Evolutionary conservation across 306 rosid genomes (phyloP).

Genomic region (apple (Malus domestica)): DNA sequence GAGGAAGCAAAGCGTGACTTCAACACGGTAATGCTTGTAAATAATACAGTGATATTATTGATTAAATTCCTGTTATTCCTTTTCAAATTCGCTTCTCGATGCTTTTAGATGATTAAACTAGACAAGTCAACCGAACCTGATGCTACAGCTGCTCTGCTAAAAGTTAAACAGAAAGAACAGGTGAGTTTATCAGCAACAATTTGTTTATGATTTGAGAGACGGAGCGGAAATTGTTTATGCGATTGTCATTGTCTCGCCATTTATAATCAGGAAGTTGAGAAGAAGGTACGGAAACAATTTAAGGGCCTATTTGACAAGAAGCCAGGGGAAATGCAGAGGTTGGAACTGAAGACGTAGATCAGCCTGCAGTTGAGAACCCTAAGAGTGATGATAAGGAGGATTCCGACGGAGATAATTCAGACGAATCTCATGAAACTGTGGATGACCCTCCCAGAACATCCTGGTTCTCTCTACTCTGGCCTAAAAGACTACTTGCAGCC

Average conservation of each 20-base stretch:
- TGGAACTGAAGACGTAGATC: slow-evolving; percentile 31
- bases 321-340: slow-evolving; percentile 85
- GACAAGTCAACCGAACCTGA: slow-evolving; percentile 77
- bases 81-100: slow-evolving; percentile 14
- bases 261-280: slow-evolving; percentile 63
- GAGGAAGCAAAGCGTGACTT: slow-evolving; percentile 86
- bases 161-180: slow-evolving; percentile 76
- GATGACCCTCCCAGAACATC: slow-evolving; percentile 24
- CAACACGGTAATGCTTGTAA: slow-evolving; percentile 44
- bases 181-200: slow-evolving; percentile 26
- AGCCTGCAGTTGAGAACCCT: slow-evolving; percentile 31
- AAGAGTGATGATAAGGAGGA: slow-evolving; percentile 31
- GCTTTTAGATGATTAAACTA: slow-evolving; percentile 62
- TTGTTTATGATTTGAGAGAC: neutral
- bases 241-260: neutral
- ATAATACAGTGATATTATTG: neutral
- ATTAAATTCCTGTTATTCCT: neutral
- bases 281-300: slow-evolving; percentile 70
- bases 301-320: slow-evolving; percentile 90
- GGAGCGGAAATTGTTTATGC: neutral
- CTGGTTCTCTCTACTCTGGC: slow-evolving; percentile 67
- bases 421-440: slow-evolving; percentile 43
- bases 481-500: slow-evolving; percentile 46
- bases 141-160: slow-evolving; percentile 77
- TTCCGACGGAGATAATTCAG: slow-evolving; percentile 36